Evolutionary conservation across 163 green algal species (phyloP).

Genomic region (Chlamydomonas reinhardtii): DNA sequence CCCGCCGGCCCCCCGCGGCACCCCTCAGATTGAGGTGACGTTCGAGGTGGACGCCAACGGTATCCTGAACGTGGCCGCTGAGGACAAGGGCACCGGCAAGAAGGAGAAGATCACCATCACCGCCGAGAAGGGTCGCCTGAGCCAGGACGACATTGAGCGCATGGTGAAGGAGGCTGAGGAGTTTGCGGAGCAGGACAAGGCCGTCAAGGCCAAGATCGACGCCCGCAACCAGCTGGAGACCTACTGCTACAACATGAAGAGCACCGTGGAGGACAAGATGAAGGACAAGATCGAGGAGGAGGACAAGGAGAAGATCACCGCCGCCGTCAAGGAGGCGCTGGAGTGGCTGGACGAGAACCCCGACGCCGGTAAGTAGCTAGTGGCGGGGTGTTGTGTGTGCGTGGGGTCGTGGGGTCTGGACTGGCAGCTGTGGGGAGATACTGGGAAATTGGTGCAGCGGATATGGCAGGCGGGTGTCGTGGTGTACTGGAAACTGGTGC

Average conservation of each 20-base stretch:
- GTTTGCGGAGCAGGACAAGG: constrained; percentile 92
- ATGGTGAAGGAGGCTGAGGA: constrained; percentile 99
- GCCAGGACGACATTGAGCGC: constrained; percentile 98
- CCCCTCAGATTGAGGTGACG: constrained; percentile 95
- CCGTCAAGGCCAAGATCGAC: constrained; percentile 92
- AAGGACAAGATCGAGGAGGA: constrained; percentile 88
- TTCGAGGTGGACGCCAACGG: constrained; percentile 99
- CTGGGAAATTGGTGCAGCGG: no score
- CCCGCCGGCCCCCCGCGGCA: constrained; percentile 90
- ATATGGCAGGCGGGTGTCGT: no score
- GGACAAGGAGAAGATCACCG: constrained; percentile 87
- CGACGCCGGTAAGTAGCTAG: constrained; percentile 49
- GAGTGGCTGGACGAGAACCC: constrained; percentile 98
- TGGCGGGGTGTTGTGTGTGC: no score
- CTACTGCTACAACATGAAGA: constrained; percentile 98
- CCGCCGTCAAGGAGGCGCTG: constrained; percentile 90
- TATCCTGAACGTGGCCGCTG: constrained; percentile 97
- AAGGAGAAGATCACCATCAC: constrained; percentile 99
- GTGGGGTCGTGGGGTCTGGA: no score
- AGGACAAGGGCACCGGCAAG: constrained; percentile 99
- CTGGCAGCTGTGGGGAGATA: no score
- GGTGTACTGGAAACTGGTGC: no score
- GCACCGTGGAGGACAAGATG: constrained; percentile 92
- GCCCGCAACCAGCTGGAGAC: constrained; percentile 92
- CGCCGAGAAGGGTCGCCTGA: constrained; percentile 97